Evolutionary conservation across 768 basidiomycete species (phyloP), one percentile per base, ranked within the genome.

Genomic region (Fibroporia radiculosa): DNA sequence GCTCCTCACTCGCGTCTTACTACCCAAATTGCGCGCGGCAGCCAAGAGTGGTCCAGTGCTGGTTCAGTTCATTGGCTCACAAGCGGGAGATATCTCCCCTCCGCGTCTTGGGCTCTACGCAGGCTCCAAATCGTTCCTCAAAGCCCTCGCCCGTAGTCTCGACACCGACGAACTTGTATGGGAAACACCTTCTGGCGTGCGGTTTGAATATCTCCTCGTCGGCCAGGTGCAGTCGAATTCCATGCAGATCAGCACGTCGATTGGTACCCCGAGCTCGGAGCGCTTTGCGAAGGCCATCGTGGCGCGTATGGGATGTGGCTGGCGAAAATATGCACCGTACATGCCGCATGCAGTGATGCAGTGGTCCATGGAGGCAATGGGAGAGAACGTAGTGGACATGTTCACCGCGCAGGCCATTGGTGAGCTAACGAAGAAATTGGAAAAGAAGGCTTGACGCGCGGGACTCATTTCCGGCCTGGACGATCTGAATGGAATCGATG

Each of bases 41-140:
- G 49, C 52, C 31, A 37, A 31, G 19, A 39, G 41, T 29, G 55
- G 54, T n/a, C 60, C 60, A 23, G 55, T 53, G 12, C 40, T 52
- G 32, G 47, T 62, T 19, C 45, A 51, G 10, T 62, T 56, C 51
- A 44, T 55, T 39, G 58, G 60, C 40, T 62, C 58, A 10, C 33
- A 52, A 26, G 46, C 51, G 0, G 48, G 28, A 18, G 52, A 53
- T 40, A 32, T 54, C 40, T 42, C 47, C 5, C 54, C 56, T 8
- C 50, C 56, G 1, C 54, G 58, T 11, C 47, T 59, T 25, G 26
- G 46, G 3, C 35, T 56, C 22, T 58, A 58, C 49, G 48, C 51
- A 14, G 50, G 53, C 14, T 48, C 56, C 2, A 59, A 62, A 37
- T 44, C 52, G 13, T 61, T 56, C 49, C 49, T 62, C 28, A 22